phyloP scores from a whole-genome alignment of 345 rosid species.

The Microcos paniculata region DNA sequence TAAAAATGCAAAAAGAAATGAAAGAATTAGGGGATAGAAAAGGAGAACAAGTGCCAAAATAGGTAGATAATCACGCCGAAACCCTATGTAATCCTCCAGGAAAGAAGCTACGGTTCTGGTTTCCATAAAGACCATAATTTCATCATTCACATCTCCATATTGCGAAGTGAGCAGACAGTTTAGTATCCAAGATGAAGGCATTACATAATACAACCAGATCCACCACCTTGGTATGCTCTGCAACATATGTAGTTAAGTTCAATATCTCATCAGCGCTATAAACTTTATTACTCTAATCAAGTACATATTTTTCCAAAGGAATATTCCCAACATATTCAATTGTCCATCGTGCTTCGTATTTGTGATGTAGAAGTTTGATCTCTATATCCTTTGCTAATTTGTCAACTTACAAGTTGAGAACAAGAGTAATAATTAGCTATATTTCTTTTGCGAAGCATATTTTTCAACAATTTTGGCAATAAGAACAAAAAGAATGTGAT shows the following conservation, averaged over 20 bases:
- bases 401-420: too few species aligned
- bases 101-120: conserved; percentile 39
- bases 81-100: conserved; percentile 61
- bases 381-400: too few species aligned
- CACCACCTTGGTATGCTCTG: conserved; percentile 89
- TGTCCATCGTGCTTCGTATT: too few species aligned
- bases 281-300: too few species aligned
- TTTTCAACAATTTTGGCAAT: too few species aligned
- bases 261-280: background rate
- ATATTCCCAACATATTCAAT: too few species aligned
- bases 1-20: conserved; percentile 54
- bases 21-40: conserved; percentile 49
- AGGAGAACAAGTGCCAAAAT: conserved; percentile 39
- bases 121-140: conserved; percentile 50
- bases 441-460: too few species aligned
- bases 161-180: conserved; percentile 65
- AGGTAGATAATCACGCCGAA: conserved; percentile 33
- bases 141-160: conserved; percentile 56
- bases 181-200: conserved; percentile 75
- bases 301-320: too few species aligned
- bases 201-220: conserved; percentile 65
- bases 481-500: too few species aligned
- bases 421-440: too few species aligned
- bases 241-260: too few species aligned
- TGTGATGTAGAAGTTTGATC: too few species aligned